Conservation (phyloP, 805 yeast species). For the Zygosaccharomyces gambellarensis region DNA sequence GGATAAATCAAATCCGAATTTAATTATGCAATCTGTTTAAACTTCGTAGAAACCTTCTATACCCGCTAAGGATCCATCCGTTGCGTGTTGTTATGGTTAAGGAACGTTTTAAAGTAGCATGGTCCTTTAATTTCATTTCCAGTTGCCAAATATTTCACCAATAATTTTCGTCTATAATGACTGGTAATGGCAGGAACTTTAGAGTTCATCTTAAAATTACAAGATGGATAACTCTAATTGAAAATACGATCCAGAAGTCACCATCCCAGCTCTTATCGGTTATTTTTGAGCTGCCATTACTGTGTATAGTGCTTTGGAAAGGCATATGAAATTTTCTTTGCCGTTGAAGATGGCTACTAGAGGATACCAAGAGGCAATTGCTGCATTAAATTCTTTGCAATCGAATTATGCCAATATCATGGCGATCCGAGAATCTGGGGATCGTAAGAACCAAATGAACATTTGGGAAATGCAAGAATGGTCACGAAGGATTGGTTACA, state of each 20-base stretch:
- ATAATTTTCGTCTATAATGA: background rate
- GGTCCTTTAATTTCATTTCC: background rate
- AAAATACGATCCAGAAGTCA: background rate
- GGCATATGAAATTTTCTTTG: constrained; percentile 15
- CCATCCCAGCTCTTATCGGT: background rate
- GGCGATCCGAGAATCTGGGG: constrained; percentile 69
- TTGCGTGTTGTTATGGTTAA: background rate
- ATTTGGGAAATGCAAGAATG: constrained; percentile 84
- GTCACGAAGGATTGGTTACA: constrained; percentile 65
- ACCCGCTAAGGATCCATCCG: background rate
- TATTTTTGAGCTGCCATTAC: background rate
- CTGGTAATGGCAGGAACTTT: background rate
- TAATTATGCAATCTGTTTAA: background rate
- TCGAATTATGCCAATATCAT: constrained; percentile 88
- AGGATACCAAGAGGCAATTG: constrained; percentile 65
- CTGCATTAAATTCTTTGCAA: constrained; percentile 79
- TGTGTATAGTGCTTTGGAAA: background rate
- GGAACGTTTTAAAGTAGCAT: background rate
- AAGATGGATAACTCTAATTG: background rate
- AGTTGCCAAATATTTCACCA: background rate
- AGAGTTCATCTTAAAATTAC: background rate
- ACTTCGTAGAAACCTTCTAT: background rate
- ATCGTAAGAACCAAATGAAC: constrained; percentile 57
- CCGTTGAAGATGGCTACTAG: constrained; percentile 24
- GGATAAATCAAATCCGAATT: background rate